Evolutionary conservation across 2,329 filamentous ascomycete species (phyloP), one percentile per base, ranked within the genome.

Genomic region (Rachicladosporium sp.): DNA sequence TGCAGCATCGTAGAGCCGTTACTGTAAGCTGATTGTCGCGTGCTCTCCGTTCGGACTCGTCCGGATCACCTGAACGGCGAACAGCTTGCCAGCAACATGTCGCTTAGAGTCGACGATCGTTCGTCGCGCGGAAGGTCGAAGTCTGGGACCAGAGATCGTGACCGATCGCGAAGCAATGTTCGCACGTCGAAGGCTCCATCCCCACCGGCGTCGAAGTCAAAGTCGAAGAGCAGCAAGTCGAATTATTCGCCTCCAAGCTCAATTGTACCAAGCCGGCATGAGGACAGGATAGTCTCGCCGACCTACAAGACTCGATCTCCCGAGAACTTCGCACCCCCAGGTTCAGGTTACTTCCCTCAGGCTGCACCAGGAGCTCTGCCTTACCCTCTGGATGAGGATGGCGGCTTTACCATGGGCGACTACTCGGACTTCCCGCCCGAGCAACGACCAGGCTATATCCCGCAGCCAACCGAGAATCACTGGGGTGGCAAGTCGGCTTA

Each of bases 391-490:
- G 52, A 51, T 27, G 23, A 27, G 23, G 41, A 51, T 37, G 46
- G 41, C 6, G 55, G 55, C 45, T 58, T 64, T 29, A 65, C 62
- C 36, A 66, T 66, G 62, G 64, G 64, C 37, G 61, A 58, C 39
- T 67, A 63, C 43, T 51, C 54, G 15, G 64, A 68, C 44, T 55
- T 65, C 7, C 65, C 65, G 21, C 65, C 63, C 9, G 50, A 65
- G 37, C 58, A 68, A 44, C 54, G 65, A 4, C 62, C 64, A 2
- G 60, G 57, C 29, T 66, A 55, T 38, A 39, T 44, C 6, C 48
- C 37, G 19, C 45, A 46, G 4, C 41, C 32, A 4, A 33, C 37
- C 12, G 40, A 42, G 13, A 49, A 36, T 44, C 38, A 46, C 34
- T 45, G 42, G 46, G 29, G 30, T 35, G 33, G 31, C 37, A 33